These are phyloP conservation scores for Annulohypoxylon bovei DNA, from an alignment of 495 filamentous ascomycete genomes.

Conservation along the genomic window DNA sequence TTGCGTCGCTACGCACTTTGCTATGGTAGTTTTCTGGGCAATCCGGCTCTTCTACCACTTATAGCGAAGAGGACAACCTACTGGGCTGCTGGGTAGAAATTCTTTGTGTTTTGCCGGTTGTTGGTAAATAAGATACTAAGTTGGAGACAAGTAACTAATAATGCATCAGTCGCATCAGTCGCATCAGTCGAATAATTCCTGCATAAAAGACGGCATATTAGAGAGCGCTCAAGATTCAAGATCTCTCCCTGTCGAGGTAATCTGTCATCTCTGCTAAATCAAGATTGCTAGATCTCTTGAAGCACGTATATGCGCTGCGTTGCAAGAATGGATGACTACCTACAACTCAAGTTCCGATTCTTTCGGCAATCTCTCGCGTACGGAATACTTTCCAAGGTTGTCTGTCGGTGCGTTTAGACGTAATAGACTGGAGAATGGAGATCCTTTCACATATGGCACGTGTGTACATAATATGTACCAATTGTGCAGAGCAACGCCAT, in stretches of 20 bases:
- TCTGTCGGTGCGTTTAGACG: background rate
- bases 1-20: background rate
- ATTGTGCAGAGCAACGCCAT: slow-evolving; percentile 7
- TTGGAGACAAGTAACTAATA: slow-evolving; percentile 1
- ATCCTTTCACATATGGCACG: background rate
- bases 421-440: background rate
- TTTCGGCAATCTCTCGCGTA: slow-evolving; percentile 35
- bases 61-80: background rate
- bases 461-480: slow-evolving; percentile 19
- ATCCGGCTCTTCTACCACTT: background rate
- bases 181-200: too few relatives aligned
- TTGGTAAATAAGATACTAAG: background rate
- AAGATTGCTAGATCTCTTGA: slow-evolving; percentile 5
- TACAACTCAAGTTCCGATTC: slow-evolving; percentile 19
- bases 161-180: background rate
- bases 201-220: slow-evolving; percentile 10
- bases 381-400: background rate
- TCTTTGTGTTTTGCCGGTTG: background rate
- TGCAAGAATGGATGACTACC: slow-evolving; percentile 15
- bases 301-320: slow-evolving; percentile 7
- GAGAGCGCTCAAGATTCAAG: background rate
- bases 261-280: slow-evolving; percentile 1
- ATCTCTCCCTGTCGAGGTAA: slow-evolving; percentile 4
- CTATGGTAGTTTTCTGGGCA: background rate
- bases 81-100: background rate